Evolutionary conservation across 768 basidiomycete species (phyloP), one percentile per base, ranked within the genome.

Genomic region (Lentinula edodes): DNA sequence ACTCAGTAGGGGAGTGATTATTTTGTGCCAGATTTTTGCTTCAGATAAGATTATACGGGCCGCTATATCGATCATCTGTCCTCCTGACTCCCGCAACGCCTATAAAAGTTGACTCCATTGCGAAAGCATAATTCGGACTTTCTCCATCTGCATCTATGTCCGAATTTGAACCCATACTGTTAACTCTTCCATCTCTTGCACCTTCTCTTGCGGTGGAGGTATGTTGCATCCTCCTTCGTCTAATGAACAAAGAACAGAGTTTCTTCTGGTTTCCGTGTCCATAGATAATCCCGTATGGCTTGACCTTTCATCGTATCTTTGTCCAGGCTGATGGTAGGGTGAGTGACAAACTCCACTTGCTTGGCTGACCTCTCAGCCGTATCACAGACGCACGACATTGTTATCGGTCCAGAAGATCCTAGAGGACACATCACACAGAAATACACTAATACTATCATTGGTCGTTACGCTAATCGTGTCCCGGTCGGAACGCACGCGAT

Each of bases 361-460:
- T 16, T 28, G 16, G 23, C 43, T 23, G 5, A 20, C 15, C 20
- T 34, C 7, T n/a, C 56, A 58, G 63, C 42, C 60, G 58, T 8
- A 39, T 16, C 15, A 6, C 65, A 89, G 88, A 88, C 86, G 6
- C 87, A 91, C 72, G 90, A 91, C 71, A 80, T 91, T 61, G 83
- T 91, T 46, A 79, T 90, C 65, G 90, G 89, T 16, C 89, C 90
- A 42, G 85, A 89, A 73, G 72, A 76, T 48, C 83, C 88, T 54
- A 67, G 78, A 63, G 83, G 78, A 62, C 88, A 90, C 70, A 69
- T 76, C 36, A 72, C 70, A 10, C 81, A 87, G 69, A 87, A 85
- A 72, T 91, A 91, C 72, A 84, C 81, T 51, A 90, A 91, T 73
- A 83, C 85, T 9, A 78, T 90, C 68, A 78, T 91, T 55, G 90